Evolutionary conservation across 2,329 filamentous ascomycete genomes (phyloP).

Genomic region (Tetracladium maxilliforme): DNA sequence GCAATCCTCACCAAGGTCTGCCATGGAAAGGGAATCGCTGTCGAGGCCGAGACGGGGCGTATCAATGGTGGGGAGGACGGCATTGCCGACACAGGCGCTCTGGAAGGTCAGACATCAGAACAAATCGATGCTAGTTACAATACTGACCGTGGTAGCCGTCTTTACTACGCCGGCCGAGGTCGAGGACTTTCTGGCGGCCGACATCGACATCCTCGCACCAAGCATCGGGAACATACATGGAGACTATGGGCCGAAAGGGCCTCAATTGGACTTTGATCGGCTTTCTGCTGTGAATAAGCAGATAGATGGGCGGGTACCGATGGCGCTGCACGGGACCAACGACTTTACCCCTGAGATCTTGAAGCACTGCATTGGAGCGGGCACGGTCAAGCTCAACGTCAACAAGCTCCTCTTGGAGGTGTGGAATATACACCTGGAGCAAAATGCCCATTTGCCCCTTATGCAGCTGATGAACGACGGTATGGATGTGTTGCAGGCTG

Average conservation of each 20-base stretch:
- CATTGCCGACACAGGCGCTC: constrained; percentile 48
- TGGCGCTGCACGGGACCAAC: constrained; percentile 42
- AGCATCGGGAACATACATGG: constrained; percentile 58
- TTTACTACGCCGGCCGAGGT: constrained; percentile 49
- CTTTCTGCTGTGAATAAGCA: no score
- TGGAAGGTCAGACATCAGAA: no score
- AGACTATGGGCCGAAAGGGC: constrained; percentile 42
- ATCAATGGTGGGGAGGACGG: constrained; percentile 67
- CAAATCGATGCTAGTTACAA: no score
- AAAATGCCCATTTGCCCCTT: no score
- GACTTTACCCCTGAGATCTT: constrained; percentile 34
- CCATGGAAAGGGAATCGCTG: constrained; percentile 48
- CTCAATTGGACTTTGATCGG: constrained; percentile 44
- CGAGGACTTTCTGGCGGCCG: constrained; percentile 44
- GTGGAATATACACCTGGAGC: constrained; percentile 25
- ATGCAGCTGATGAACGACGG: constrained; percentile 13
- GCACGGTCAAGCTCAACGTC: constrained; percentile 41
- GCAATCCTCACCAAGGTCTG: constrained; percentile 47
- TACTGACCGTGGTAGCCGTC: constrained; percentile 42
- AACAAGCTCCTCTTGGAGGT: constrained; percentile 35
- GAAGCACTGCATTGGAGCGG: constrained; percentile 31
- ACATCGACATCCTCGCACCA: constrained; percentile 52
- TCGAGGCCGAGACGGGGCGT: constrained; percentile 56
- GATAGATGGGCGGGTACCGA: constrained; percentile 22
- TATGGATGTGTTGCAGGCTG: constrained; percentile 9